Evolutionary conservation across 2,329 filamentous ascomycete genomes (phyloP), one percentile per base, ranked within the genome.

Genomic region (Amauroascus niger): DNA sequence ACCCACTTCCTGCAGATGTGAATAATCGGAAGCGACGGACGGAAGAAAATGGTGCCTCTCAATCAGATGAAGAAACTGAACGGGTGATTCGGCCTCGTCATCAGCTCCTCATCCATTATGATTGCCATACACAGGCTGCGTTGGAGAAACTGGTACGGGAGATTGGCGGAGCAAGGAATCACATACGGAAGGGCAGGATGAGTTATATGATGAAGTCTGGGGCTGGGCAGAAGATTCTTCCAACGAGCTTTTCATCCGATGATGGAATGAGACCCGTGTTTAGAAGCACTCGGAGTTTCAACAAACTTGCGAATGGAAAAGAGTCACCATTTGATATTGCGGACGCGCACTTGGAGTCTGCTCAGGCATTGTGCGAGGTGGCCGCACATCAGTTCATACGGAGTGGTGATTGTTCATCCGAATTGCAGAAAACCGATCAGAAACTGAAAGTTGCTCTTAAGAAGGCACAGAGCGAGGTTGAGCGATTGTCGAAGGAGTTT

Each of bases 51-150:
- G 24, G 26, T 16, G 24, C 39, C 4, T 22, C 44, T 8, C 20
- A 41, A 6, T 54, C 43, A 20, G 53, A 50, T 28, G 37, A 44
- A 32, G 32, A 49, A 16, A 46, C 41, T 14, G 46, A 57, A 16
- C 44, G 47, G 16, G 80, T 81, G 57, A 86, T 85, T 65, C 82
- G 86, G 52, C 82, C 82, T 2, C 80, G 85, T 59, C 83, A 78
- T 54, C 86, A 88, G 76, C 84, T 91, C 45, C 83, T 93, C 39
- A 86, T 96, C n/a, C 90, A 88, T 69, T 96, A 96, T 66, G 90
- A 96, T 65, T 87, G 86, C 60, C 84, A 88, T 57, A 84, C 94
- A 2, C 89, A 96, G 65, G 81, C 81, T 49, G 82, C 84, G 37
- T 88, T 96, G 59, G 89, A 95, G 62, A 78, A 84, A 53, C 73